Evolutionary conservation across 495 filamentous ascomycete species (phyloP).

Genomic region (Aspergillus heteromorphus): DNA sequence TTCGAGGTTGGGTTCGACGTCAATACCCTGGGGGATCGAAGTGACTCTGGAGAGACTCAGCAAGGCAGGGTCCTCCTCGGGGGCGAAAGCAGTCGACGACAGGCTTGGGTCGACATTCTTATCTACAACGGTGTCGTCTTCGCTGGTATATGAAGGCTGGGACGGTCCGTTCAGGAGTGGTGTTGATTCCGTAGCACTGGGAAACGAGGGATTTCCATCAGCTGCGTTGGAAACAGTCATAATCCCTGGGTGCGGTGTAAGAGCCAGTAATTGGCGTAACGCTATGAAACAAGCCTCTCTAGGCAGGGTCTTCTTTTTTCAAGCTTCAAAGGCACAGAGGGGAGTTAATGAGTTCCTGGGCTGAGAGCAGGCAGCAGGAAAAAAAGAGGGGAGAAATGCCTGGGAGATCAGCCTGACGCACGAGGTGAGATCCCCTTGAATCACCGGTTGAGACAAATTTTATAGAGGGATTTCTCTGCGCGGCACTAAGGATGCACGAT

Average conservation of each 20-base stretch:
- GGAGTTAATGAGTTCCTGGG: no score
- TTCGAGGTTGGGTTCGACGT: constrained; percentile 28
- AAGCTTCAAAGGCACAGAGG: not conserved
- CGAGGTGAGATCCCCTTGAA: not conserved
- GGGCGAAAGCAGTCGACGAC: constrained; percentile 5
- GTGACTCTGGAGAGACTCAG: constrained; percentile 23
- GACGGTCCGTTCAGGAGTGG: constrained; percentile 17
- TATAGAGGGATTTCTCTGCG: not conserved
- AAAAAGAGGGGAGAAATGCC: not conserved
- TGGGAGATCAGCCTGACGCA: not conserved
- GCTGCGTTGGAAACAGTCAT: constrained; percentile 7
- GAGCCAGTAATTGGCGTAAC: not conserved
- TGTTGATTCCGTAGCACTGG: constrained; percentile 19
- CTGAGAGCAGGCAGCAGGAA: not conserved
- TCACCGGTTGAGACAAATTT: not conserved
- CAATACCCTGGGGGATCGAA: constrained; percentile 28
- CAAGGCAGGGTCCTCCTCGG: constrained; percentile 19
- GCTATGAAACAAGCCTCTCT: not conserved
- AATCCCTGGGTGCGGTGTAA: not conserved
- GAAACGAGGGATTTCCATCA: constrained; percentile 1
- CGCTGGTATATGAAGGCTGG: constrained; percentile 5
- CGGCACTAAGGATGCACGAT: constrained; percentile 1
- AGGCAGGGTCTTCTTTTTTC: no score
- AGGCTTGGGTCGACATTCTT: constrained; percentile 18
- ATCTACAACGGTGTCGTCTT: not conserved